Evolutionary conservation across 169 alveolate species (phyloP).

Genomic region (Eimeria falciformis): DNA sequence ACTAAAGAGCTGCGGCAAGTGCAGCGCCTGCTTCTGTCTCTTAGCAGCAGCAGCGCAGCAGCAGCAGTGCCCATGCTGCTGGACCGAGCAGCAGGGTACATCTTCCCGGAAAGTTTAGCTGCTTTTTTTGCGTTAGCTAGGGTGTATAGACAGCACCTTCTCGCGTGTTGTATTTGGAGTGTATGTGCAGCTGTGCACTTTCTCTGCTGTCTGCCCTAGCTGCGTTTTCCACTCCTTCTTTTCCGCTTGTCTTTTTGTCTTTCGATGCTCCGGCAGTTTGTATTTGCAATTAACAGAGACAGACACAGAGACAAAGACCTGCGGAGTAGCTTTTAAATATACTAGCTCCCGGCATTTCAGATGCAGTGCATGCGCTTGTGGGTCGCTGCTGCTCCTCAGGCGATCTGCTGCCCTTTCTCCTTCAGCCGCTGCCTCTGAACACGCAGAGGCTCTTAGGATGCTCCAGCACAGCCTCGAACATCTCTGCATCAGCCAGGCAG

Average conservation of each 20-base stretch:
- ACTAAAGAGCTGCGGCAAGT: neutral
- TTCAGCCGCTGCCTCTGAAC: too few relatives aligned
- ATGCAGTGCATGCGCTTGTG: too few relatives aligned
- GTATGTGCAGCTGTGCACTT: neutral
- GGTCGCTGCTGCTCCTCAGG: too few relatives aligned
- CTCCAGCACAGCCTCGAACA: too few relatives aligned
- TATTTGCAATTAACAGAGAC: neutral
- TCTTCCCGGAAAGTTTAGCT: neutral
- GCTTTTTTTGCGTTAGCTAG: neutral
- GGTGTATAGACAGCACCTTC: neutral
- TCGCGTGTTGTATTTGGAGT: neutral
- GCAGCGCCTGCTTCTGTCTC: neutral
- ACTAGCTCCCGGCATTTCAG: too few relatives aligned
- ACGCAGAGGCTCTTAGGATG: too few relatives aligned
- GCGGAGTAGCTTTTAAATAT: too few relatives aligned
- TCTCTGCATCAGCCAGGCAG: too few relatives aligned
- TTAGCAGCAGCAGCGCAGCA: neutral
- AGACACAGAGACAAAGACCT: too few relatives aligned
- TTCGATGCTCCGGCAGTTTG: neutral
- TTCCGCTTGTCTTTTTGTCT: neutral
- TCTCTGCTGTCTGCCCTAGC: neutral
- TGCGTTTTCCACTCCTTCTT: neutral
- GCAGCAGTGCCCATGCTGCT: neutral
- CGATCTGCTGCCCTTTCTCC: too few relatives aligned
- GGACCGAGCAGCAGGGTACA: constrained; percentile 8